Conservation (phyloP, 495 filamentous ascomycete species). For the Halenospora varia region DNA sequence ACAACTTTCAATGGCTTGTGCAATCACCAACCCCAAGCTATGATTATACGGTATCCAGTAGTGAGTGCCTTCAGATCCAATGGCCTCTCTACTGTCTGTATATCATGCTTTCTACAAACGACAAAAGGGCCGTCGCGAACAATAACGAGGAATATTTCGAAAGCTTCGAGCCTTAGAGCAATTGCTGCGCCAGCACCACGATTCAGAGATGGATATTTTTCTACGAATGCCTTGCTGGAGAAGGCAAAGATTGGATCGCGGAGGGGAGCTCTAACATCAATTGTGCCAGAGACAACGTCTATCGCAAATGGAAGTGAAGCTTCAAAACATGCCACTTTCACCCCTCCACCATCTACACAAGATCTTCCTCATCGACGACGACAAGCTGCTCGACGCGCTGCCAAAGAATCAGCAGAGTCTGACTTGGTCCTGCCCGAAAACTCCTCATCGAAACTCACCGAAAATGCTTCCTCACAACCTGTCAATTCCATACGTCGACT, state of each 20-base stretch:
- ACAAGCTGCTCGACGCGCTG: constrained; percentile 15
- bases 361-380: constrained; percentile 24
- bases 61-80: constrained; percentile 17
- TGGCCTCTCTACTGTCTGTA: constrained; percentile 18
- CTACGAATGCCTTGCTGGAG: constrained; percentile 20
- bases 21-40: constrained; percentile 14
- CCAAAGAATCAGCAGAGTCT: constrained; percentile 7
- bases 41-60: constrained; percentile 26
- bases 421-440: constrained; percentile 20
- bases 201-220: constrained; percentile 22
- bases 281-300: constrained; percentile 6
- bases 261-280: constrained; percentile 18
- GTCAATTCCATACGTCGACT: constrained; percentile 64
- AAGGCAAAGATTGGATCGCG: constrained; percentile 9
- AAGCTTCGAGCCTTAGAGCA: constrained; percentile 9
- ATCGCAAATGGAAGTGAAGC: constrained; percentile 11
- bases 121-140: constrained; percentile 2
- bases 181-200: constrained; percentile 4
- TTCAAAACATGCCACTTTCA: constrained; percentile 9
- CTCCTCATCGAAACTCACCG: constrained; percentile 19
- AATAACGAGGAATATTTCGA: constrained; percentile 16
- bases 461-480: constrained; percentile 13
- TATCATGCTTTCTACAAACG: constrained; percentile 17
- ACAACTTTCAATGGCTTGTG: constrained; percentile 7
- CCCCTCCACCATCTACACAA: constrained; percentile 9